phyloP scores from a whole-genome alignment of 441 rosid genomes.

The Adansonia rubrostipa region DNA sequence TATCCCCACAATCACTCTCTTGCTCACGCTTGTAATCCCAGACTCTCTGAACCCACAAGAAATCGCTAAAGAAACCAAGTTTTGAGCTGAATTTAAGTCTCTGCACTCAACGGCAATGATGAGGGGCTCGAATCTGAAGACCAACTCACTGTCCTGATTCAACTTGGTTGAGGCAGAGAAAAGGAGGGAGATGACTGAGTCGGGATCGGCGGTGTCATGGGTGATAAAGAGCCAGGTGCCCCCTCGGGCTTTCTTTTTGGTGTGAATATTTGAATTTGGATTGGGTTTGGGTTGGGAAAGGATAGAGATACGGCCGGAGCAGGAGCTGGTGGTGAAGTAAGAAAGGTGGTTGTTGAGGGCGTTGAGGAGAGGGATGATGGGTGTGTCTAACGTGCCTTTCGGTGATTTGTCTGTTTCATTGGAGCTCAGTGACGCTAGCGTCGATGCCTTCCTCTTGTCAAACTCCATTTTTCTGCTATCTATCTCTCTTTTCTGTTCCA shows the following conservation, averaged over 20 bases:
- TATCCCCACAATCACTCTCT: constrained; percentile 81
- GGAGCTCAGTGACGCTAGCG: constrained; percentile 59
- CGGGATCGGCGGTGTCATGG: constrained; percentile 67
- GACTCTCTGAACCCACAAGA: constrained; percentile 81
- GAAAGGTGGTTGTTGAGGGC: constrained; percentile 69
- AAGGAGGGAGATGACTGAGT: constrained; percentile 54
- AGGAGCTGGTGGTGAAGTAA: constrained; percentile 92
- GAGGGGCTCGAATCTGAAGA: constrained; percentile 87
- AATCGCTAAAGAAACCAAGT: constrained; percentile 72
- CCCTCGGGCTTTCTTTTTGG: constrained; percentile 76
- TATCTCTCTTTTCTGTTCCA: background rate
- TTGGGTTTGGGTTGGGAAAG: constrained; percentile 61
- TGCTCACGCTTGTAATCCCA: constrained; percentile 76
- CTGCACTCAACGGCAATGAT: constrained; percentile 82
- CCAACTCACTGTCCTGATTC: constrained; percentile 47
- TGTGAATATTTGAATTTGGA: constrained; percentile 16
- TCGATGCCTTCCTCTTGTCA: constrained; percentile 74
- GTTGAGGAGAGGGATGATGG: constrained; percentile 75
- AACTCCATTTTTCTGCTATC: constrained; percentile 56
- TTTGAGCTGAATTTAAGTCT: constrained; percentile 66
- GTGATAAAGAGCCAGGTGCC: constrained; percentile 86
- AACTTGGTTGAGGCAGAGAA: constrained; percentile 42
- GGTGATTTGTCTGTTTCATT: constrained; percentile 77
- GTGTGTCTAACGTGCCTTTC: constrained; percentile 74
- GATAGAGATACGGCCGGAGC: constrained; percentile 92